These are phyloP conservation scores for Candida oleophila DNA, from an alignment of 805 yeast species.

Conservation along the genomic window DNA sequence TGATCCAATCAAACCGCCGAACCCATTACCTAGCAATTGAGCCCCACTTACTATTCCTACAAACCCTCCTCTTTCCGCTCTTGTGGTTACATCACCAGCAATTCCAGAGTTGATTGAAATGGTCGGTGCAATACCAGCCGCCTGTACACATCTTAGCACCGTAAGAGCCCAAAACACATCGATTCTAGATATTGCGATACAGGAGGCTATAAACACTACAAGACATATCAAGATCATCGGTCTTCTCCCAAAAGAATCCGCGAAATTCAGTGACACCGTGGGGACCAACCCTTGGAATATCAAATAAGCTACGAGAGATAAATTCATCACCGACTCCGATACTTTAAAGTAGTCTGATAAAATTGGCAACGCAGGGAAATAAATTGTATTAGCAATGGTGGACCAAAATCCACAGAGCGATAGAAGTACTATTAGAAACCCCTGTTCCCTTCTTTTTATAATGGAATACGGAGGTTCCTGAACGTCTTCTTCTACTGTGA, in stretches of 20 bases:
- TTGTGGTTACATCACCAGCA: conserved; percentile 69
- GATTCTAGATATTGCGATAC: conserved; percentile 64
- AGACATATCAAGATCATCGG: conserved; percentile 61
- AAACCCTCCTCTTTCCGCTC: conserved; percentile 66
- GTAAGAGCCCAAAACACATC: conserved; percentile 60
- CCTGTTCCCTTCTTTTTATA: conserved; percentile 40
- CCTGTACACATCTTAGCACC: conserved; percentile 71
- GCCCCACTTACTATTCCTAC: conserved; percentile 67
- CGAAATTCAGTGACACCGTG: conserved; percentile 60
- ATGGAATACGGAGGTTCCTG: conserved; percentile 41
- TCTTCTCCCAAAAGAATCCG: conserved; percentile 73
- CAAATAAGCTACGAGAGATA: conserved; percentile 75
- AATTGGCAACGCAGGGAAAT: conserved; percentile 71
- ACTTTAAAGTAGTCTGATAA: conserved; percentile 56
- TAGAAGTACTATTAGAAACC: conserved; percentile 37
- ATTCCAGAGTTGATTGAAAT: conserved; percentile 69
- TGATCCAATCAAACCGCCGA: conserved; percentile 71
- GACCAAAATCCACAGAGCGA: conserved; percentile 62
- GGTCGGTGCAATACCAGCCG: conserved; percentile 74
- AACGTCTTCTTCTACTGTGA: background rate
- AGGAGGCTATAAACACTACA: conserved; percentile 54
- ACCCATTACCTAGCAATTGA: conserved; percentile 68
- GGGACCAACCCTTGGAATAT: conserved; percentile 79
- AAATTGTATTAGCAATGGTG: conserved; percentile 71
- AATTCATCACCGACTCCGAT: conserved; percentile 56